phyloP scores from a whole-genome alignment of 2,329 filamentous ascomycete species.

The Penicillium sp. region DNA sequence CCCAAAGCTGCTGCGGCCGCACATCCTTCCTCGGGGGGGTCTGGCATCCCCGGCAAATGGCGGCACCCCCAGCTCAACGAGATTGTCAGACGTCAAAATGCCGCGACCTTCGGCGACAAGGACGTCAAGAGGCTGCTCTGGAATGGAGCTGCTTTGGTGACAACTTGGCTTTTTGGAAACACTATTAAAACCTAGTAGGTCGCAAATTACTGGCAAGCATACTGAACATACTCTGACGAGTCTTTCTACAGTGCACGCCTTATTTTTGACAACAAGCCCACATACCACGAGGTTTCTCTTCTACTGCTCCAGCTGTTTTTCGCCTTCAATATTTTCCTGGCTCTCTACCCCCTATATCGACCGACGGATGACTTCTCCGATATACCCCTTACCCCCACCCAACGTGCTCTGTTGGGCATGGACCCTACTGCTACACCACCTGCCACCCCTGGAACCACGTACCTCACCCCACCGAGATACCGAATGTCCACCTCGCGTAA shows the following conservation, averaged over 20 bases:
- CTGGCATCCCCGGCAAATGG: constrained; percentile 70
- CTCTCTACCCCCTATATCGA: constrained; percentile 70
- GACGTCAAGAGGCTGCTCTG: constrained; percentile 69
- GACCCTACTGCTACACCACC: constrained; percentile 64
- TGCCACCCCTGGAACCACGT: constrained; percentile 65
- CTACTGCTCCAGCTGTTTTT: constrained; percentile 63
- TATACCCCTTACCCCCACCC: constrained; percentile 85
- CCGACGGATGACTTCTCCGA: constrained; percentile 76
- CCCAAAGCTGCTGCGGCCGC: constrained; percentile 33
- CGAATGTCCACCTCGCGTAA: constrained; percentile 64
- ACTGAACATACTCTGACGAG: constrained; percentile 1
- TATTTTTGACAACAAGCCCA: constrained; percentile 34
- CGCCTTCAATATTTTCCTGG: constrained; percentile 67
- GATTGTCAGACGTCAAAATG: constrained; percentile 77
- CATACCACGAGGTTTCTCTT: constrained; percentile 46
- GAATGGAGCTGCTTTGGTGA: constrained; percentile 60
- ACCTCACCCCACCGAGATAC: constrained; percentile 85
- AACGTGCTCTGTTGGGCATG: constrained; percentile 80
- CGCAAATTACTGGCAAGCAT: background rate
- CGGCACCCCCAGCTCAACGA: constrained; percentile 84
- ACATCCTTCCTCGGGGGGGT: constrained; percentile 29
- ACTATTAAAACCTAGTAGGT: constrained; percentile 40
- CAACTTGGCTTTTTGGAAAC: constrained; percentile 47
- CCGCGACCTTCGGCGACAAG: constrained; percentile 72
- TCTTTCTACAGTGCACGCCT: constrained; percentile 24